Base-by-base conservation (phyloP, 1,139 yeast species). In the Williopsis jadinii region DNA sequence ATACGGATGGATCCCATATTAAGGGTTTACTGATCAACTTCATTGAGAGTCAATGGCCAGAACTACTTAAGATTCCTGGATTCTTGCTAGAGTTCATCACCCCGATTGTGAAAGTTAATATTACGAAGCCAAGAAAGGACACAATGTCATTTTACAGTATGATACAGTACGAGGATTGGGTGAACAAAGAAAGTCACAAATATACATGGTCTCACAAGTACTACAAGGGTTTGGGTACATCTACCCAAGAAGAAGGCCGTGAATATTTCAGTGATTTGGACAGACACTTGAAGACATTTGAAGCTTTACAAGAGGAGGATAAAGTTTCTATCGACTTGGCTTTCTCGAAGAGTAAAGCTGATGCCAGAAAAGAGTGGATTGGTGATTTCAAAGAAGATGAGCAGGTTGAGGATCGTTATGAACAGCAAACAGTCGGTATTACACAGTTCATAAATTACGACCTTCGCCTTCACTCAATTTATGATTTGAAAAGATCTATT, bases 1-100 rank as follows among this genome's bases (percentile, higher is more conserved):
- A 94, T 85, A 96, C 90, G 56, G 99, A 94, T 73, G 99, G 99
- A 45, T 85, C 95, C 15, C 99, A 94, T 68, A 94, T 94, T 59
- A 94, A 94, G 62, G 99, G 99, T 49, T 74, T 94, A 54, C 77
- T 94, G 48, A 94, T 94, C 57, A 94, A 94, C 61, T 94, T 92
- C 59, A 67, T 94, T 46, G 97, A 92, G 62, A 77, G 94, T 5
- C 84, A 95, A 36, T 94, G 94, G 67, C 98, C 98, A 1, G 98
- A 97, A 1, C 68, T 94, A 50, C 70, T 94, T 35, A 84, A 84
- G 47, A 75, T 92, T 40, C 97, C 97, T 1, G 97, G 96, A 1
- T 94, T 94, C 54, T 68, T 94, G 53, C 73, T 88, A 34, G 98
- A 92, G 60, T 94, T 94, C 55, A 88, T 94, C 46, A 94, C 99